phyloP scores from a whole-genome alignment of 116 monocot species.

The Phalaenopsis hybrid region DNA sequence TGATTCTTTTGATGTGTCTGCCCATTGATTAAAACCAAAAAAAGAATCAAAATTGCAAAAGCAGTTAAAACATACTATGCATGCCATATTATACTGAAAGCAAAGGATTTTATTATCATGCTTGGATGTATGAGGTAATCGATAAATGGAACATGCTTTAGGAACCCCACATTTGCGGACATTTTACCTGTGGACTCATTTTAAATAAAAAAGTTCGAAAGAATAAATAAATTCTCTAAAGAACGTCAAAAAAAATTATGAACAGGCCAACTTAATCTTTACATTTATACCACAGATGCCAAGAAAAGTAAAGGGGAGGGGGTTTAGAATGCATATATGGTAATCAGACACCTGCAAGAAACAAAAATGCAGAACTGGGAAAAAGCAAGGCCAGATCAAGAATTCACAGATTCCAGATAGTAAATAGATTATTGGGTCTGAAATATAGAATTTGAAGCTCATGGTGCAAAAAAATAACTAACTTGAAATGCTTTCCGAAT shows the following conservation, averaged over 20 bases:
- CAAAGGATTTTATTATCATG: neutral
- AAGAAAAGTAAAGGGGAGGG: no score
- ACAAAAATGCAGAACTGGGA: neutral
- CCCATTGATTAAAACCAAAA: conserved; percentile 16
- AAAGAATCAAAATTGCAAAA: neutral
- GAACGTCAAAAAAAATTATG: neutral
- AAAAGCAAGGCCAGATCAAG: neutral
- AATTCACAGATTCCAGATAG: neutral
- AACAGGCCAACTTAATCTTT: neutral
- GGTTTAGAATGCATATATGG: neutral
- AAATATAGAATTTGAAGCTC: neutral
- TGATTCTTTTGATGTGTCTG: conserved; percentile 71
- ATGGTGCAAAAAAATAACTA: neutral
- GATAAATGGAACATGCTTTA: neutral
- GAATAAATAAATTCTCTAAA: neutral
- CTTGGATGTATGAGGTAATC: neutral
- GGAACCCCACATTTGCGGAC: neutral
- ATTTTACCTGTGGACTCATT: neutral
- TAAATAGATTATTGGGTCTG: neutral
- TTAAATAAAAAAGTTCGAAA: no score
- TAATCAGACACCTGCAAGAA: neutral
- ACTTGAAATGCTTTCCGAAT: neutral
- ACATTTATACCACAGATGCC: neutral
- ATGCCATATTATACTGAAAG: neutral
- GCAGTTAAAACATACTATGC: neutral